Conservation (phyloP, 257 asterid species). For the Przewalskia tangutica region DNA sequence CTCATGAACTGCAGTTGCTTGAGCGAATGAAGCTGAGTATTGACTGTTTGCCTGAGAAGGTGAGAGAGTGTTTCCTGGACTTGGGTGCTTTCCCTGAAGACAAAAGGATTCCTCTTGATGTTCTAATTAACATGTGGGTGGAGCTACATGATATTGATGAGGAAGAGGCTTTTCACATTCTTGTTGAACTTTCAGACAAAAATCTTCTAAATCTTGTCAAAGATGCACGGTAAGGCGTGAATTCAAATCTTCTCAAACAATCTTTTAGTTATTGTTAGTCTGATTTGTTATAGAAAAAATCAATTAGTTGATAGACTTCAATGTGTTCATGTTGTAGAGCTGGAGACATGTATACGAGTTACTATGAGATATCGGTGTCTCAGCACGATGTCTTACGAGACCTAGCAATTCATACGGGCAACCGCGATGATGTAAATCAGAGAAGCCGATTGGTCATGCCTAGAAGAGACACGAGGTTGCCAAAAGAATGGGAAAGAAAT, state of each 20-base stretch:
- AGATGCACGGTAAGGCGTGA: slow-evolving; percentile 52
- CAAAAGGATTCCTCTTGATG: slow-evolving; percentile 73
- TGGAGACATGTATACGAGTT: slow-evolving; percentile 79
- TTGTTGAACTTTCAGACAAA: slow-evolving; percentile 76
- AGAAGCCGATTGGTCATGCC: slow-evolving; percentile 74
- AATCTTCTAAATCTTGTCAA: slow-evolving; percentile 73
- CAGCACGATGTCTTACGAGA: slow-evolving; percentile 90
- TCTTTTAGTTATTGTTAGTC: neutral
- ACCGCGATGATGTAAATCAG: slow-evolving; percentile 36
- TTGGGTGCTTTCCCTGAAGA: slow-evolving; percentile 84
- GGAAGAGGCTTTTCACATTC: slow-evolving; percentile 69
- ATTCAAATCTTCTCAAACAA: neutral
- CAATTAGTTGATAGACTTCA: neutral
- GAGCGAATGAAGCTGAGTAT: slow-evolving; percentile 79
- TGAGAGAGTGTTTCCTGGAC: slow-evolving; percentile 78
- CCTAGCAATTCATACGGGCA: slow-evolving; percentile 66
- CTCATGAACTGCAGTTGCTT: slow-evolving; percentile 67
- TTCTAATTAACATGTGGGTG: slow-evolving; percentile 89
- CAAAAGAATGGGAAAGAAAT: slow-evolving; percentile 84
- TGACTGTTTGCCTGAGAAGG: slow-evolving; percentile 56
- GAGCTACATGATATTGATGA: slow-evolving; percentile 81
- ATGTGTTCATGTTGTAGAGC: slow-evolving; percentile 33
- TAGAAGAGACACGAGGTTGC: slow-evolving; percentile 58
- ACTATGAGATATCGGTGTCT: slow-evolving; percentile 71
- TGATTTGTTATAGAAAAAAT: neutral